Conservation (phyloP, 192 early-diverging fungal genomes). For the Podila minutissima region DNA sequence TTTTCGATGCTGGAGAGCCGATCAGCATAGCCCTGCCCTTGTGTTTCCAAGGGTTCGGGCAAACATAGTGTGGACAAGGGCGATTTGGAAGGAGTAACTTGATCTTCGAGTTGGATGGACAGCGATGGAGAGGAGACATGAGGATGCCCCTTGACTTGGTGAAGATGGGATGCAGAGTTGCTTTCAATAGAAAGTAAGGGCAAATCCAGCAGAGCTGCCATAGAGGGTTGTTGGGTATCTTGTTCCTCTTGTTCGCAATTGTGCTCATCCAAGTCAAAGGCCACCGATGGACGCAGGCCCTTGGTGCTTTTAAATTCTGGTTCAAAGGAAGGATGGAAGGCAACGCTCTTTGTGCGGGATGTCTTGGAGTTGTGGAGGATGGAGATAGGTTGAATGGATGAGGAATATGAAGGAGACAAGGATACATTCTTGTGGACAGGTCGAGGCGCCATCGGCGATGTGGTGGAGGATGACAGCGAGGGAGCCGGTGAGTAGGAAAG, state of each 20-base stretch:
- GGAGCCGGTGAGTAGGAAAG: background rate
- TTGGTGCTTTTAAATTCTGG: background rate
- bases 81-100: too few species aligned
- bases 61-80: background rate
- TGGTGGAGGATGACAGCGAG: background rate
- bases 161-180: background rate
- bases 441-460: background rate
- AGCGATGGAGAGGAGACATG: background rate
- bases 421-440: slow-evolving; percentile 18
- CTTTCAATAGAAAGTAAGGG: background rate
- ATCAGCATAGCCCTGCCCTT: background rate
- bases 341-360: background rate
- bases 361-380: too few species aligned
- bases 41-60: background rate
- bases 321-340: slow-evolving; percentile 3
- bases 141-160: background rate
- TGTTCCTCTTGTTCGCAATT: background rate
- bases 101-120: too few species aligned
- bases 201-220: background rate
- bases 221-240: background rate
- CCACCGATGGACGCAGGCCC: slow-evolving; percentile 31
- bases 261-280: slow-evolving; percentile 20
- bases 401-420: slow-evolving; percentile 6
- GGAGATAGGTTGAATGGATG: slow-evolving; percentile 11
- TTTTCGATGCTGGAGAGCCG: background rate